Percentiles rank a stretch among this genome's conserved stretches.
Conservation (phyloP, 495 filamentous ascomycete genomes). For the Cercophora samala region DNA sequence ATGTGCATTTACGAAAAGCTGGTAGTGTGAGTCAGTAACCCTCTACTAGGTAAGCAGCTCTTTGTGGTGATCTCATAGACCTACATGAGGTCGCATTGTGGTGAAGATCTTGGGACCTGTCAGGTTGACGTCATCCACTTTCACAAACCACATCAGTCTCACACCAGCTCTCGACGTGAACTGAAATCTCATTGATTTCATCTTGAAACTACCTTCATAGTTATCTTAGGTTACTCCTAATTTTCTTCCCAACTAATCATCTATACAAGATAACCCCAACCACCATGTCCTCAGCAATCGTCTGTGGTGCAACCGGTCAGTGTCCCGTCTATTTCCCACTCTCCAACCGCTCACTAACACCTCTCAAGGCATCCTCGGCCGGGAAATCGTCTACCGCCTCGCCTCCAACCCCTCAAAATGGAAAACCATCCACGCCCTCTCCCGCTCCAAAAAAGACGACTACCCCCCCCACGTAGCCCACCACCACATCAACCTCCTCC, state of each 20-base stretch:
- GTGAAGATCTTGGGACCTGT: neutral
- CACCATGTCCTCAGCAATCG: conserved; percentile 26
- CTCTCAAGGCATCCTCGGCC: conserved; percentile 44
- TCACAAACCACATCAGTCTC: neutral
- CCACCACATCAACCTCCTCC: conserved; percentile 44
- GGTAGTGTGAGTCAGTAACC: no score
- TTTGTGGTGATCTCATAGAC: conserved; percentile 2
- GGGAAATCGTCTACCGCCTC: conserved; percentile 45
- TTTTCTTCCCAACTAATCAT: neutral
- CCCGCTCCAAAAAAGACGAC: conserved; percentile 42
- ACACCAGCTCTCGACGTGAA: neutral
- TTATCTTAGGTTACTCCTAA: no score
- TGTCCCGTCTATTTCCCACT: neutral
- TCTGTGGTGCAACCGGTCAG: conserved; percentile 26
- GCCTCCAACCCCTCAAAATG: conserved; percentile 38
- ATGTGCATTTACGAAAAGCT: neutral
- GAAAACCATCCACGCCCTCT: conserved; percentile 43
- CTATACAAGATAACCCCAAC: neutral
- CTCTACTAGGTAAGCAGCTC: neutral
- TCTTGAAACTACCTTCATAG: neutral
- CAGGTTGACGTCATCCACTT: neutral
- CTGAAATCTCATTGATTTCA: no score
- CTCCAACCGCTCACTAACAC: neutral
- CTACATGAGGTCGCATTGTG: neutral
- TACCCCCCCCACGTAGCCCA: conserved; percentile 44